These are phyloP conservation scores for Aureobasidium zeae DNA, from an alignment of 2,329 filamentous ascomycete species.

Conservation along the genomic window DNA sequence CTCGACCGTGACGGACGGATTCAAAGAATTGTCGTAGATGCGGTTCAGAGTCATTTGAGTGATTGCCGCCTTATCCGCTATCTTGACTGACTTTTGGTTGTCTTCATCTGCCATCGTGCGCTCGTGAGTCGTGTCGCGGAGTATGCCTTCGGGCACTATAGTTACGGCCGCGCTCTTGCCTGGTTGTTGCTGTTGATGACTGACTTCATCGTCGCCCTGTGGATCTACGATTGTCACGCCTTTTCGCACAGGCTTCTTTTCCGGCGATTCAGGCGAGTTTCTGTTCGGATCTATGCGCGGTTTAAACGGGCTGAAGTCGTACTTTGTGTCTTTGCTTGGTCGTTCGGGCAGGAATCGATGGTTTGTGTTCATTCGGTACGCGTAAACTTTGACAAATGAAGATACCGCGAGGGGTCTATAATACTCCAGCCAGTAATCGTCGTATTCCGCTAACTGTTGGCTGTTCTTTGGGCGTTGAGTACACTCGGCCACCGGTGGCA, in stretches of 20 bases:
- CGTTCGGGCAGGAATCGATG: constrained; percentile 73
- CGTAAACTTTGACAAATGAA: constrained; percentile 84
- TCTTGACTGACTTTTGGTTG: constrained; percentile 24
- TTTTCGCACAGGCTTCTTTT: constrained; percentile 55
- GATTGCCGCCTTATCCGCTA: constrained; percentile 62
- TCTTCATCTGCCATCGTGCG: constrained; percentile 3
- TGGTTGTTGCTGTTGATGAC: not conserved
- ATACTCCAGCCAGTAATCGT: constrained; percentile 97
- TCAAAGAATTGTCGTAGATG: constrained; percentile 74
- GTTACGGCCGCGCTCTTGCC: not conserved
- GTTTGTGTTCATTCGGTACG: constrained; percentile 84
- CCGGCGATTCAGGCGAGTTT: constrained; percentile 35
- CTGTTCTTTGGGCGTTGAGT: not conserved
- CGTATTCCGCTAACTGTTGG: constrained; percentile 41
- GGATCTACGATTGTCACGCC: constrained; percentile 62
- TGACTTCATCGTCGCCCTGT: constrained; percentile 29
- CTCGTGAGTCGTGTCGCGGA: constrained; percentile 12
- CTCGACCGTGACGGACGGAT: constrained; percentile 66
- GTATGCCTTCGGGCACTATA: constrained; percentile 10
- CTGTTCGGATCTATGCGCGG: constrained; percentile 46
- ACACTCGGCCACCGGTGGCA: constrained; percentile 43
- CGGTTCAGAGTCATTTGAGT: constrained; percentile 84
- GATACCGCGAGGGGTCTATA: constrained; percentile 83
- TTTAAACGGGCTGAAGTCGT: constrained; percentile 81
- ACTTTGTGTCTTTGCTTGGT: constrained; percentile 52